Base-by-base conservation (phyloP, 2,329 filamentous ascomycete genomes). In the Arthrobotrys musiformis region DNA sequence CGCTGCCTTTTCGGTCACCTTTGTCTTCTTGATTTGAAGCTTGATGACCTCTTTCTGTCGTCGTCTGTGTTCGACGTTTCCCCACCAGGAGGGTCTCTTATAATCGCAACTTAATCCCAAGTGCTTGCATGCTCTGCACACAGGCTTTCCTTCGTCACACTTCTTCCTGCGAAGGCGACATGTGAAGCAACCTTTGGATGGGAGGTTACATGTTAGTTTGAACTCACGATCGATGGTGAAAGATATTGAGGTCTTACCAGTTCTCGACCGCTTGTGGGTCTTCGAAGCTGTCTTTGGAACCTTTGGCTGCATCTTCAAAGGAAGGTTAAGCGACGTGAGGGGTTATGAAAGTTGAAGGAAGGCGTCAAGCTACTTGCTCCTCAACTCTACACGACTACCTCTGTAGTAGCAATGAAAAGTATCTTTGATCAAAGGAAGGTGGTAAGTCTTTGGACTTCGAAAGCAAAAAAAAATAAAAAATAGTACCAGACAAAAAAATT, bases 81-180 rank as follows among this genome's bases (percentile, higher is more conserved):
- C 92, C 95, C 95, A 99, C 95, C 95, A 99, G 85, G 92, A 89
- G 40, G 95, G 95, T 82, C 94, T 88, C 87, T 97, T 97, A 86
- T 98, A 99, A 86, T 98, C 93, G 86, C 95, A 99, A 82, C 88
- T 87, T 70, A 99, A 88, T 66, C 92, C 92, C 70, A 99, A 90
- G 82, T 90, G 88, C 79, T 85, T 86, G 84, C 89, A 91, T 74
- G 89, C 89, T 81, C 86, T 87, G 83, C 90, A 91, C 60, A 86
- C 83, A n/a, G 88, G 86, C 81, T 89, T 90, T 78, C 86, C 86
- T 82, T 91, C 90, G 80, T 91, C 89, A 81, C 90, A 91, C 85
- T 91, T 91, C 85, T 91, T 91, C 79, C 90, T 84, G 82, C 90
- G 87, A 79, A 91, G 83, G 78, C 90, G 87, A 83, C 90, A 91